Evolutionary conservation across 441 rosid species (phyloP).

Genomic region (Rhodomyrtus psidioides): DNA sequence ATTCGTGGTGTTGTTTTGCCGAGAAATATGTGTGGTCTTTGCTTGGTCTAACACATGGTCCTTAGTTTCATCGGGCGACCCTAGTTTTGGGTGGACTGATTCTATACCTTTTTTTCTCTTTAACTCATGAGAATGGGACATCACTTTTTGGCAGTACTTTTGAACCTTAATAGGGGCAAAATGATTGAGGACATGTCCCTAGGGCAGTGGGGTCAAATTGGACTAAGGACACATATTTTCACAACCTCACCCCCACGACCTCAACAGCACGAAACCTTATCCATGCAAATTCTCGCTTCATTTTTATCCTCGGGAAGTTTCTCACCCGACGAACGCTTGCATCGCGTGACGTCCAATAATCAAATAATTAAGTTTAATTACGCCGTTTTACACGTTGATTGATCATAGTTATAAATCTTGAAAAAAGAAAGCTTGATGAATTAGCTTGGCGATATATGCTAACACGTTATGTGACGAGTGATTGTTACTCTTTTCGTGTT

Average conservation of each 20-base stretch:
- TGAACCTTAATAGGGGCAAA: constrained; percentile 16
- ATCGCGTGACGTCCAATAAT: background rate
- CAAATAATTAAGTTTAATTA: background rate
- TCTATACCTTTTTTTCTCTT: background rate
- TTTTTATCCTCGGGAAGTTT: background rate
- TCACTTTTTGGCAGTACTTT: constrained; percentile 27
- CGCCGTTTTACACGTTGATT: background rate
- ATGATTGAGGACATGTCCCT: constrained; percentile 22
- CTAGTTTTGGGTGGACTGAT: background rate
- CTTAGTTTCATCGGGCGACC: background rate
- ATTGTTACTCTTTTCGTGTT: background rate
- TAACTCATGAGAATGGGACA: background rate
- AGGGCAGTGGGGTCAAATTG: constrained; percentile 27
- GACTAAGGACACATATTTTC: constrained; percentile 24
- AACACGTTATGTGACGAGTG: rapidly evolving
- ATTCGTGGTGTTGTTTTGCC: too few relatives aligned
- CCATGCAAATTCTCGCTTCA: background rate
- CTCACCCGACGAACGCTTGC: background rate
- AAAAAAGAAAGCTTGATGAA: background rate
- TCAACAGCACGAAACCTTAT: constrained; percentile 18
- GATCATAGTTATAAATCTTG: background rate
- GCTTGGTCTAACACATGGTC: background rate
- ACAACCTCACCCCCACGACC: constrained; percentile 8
- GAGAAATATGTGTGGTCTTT: background rate
- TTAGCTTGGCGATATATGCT: background rate